These are phyloP conservation scores for Termitomyces sp. DNA, from an alignment of 768 basidiomycete species.

Conservation along the genomic window DNA sequence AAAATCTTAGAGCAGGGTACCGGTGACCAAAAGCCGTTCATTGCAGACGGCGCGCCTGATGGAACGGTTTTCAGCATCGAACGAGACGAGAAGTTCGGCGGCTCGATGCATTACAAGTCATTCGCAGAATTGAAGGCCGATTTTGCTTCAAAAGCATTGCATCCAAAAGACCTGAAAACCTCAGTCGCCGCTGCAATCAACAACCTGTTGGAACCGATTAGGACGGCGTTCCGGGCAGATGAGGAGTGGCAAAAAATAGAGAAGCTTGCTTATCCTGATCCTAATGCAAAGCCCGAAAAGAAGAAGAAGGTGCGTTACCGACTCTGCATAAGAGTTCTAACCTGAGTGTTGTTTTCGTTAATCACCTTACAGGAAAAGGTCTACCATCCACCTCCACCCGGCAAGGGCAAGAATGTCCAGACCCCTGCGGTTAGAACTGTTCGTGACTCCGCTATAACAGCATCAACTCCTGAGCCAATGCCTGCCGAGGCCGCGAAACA, in stretches of 20 bases:
- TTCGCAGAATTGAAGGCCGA: conserved; percentile 67
- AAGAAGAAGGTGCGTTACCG: conserved; percentile 44
- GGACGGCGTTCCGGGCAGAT: conserved; percentile 67
- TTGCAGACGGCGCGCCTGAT: conserved; percentile 62
- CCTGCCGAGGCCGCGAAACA: not conserved
- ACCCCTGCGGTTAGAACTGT: conserved; percentile 5
- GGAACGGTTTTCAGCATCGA: conserved; percentile 79
- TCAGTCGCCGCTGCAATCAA: conserved; percentile 72
- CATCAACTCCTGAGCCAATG: conserved; percentile 5
- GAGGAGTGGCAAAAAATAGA: conserved; percentile 79
- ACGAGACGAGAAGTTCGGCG: conserved; percentile 79
- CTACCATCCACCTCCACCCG: conserved; percentile 80
- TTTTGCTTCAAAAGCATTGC: conserved; percentile 71
- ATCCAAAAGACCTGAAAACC: conserved; percentile 87
- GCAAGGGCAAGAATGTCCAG: conserved; percentile 60
- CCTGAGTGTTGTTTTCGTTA: not conserved
- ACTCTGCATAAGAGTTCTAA: not conserved
- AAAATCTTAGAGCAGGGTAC: conserved; percentile 42
- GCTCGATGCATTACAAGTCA: conserved; percentile 65
- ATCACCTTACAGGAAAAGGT: conserved; percentile 58
- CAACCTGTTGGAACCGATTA: conserved; percentile 74
- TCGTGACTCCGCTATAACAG: conserved; percentile 4
- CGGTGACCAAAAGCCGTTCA: conserved; percentile 60
- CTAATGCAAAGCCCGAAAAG: conserved; percentile 56
- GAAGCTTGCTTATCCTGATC: conserved; percentile 80